phyloP scores from a whole-genome alignment of 495 filamentous ascomycete species.

The Penicillium ochrochloron region DNA sequence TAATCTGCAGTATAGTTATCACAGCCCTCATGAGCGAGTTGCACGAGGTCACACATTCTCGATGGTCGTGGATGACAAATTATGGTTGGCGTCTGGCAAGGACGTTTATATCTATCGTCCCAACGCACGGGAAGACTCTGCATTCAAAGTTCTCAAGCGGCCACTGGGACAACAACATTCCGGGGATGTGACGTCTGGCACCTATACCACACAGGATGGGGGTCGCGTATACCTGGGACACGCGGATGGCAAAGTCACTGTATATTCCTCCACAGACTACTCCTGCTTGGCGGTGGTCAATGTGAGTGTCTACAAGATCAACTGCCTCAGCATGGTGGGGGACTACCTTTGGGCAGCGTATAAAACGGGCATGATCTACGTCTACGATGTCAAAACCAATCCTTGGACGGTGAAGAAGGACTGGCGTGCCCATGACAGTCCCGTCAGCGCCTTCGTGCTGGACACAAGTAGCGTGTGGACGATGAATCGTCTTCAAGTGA shows the following conservation, averaged over 20 bases:
- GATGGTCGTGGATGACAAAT: slow-evolving; percentile 73
- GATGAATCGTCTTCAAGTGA: slow-evolving; percentile 81
- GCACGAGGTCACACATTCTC: slow-evolving; percentile 86
- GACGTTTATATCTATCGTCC: slow-evolving; percentile 85
- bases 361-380: slow-evolving; percentile 92
- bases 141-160: slow-evolving; percentile 72
- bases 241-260: slow-evolving; percentile 88
- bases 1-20: slow-evolving; percentile 64
- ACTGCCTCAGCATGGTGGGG: slow-evolving; percentile 80
- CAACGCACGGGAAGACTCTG: slow-evolving; percentile 62
- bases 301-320: slow-evolving; percentile 95
- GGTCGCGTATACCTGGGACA: slow-evolving; percentile 91
- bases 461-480: slow-evolving; percentile 87
- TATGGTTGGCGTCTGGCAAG: slow-evolving; percentile 91
- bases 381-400: slow-evolving; percentile 80
- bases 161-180: slow-evolving; percentile 69
- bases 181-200: slow-evolving; percentile 88
- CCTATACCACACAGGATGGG: slow-evolving; percentile 72
- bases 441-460: slow-evolving; percentile 73
- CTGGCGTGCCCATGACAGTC: slow-evolving; percentile 87
- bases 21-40: slow-evolving; percentile 70
- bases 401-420: slow-evolving; percentile 94
- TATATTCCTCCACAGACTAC: slow-evolving; percentile 79
- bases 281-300: slow-evolving; percentile 76
- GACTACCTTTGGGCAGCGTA: slow-evolving; percentile 91